Conservation (phyloP, 2,329 filamentous ascomycete genomes). For the Pestalotiopsis sp. region DNA sequence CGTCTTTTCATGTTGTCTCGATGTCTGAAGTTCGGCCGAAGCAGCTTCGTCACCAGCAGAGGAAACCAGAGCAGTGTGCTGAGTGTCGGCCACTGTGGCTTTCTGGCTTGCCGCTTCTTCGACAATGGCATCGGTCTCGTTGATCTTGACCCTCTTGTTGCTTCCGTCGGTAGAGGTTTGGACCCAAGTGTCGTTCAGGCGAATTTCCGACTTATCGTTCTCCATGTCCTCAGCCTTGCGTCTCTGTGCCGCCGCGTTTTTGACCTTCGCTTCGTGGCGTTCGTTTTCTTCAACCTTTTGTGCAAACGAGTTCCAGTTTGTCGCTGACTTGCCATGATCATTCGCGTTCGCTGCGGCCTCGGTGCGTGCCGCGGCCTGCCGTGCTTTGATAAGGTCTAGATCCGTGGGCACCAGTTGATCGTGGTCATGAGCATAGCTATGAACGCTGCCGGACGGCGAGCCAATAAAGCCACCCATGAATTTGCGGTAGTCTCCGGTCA, state of each 20-base stretch:
- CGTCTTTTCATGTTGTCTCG: not conserved
- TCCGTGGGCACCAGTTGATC: slow-evolving; percentile 92
- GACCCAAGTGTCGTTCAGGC: slow-evolving; percentile 43
- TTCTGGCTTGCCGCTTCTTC: slow-evolving; percentile 1
- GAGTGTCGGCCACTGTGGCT: not conserved
- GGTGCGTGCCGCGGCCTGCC: slow-evolving; percentile 33
- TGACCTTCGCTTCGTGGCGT: slow-evolving; percentile 25
- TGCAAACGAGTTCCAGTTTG: slow-evolving; percentile 28
- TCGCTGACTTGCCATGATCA: slow-evolving; percentile 24
- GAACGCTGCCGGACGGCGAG: slow-evolving; percentile 68
- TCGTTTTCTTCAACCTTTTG: slow-evolving; percentile 28
- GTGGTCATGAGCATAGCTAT: slow-evolving; percentile 68
- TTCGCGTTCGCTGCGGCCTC: slow-evolving; percentile 19
- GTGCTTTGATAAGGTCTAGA: slow-evolving; percentile 65
- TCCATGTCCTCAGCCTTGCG: slow-evolving; percentile 26
- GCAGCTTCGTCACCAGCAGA: not conserved
- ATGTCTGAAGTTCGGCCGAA: not conserved
- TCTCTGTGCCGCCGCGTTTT: slow-evolving; percentile 26
- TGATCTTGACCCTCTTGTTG: slow-evolving; percentile 45
- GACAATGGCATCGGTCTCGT: slow-evolving; percentile 1
- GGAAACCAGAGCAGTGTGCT: not conserved
- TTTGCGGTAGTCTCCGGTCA: slow-evolving; percentile 88
- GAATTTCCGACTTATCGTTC: slow-evolving; percentile 22
- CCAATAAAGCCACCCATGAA: slow-evolving; percentile 73
- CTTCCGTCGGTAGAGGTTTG: slow-evolving; percentile 40